These are phyloP conservation scores for Penicillium mononematosum DNA, from an alignment of 495 filamentous ascomycete genomes.

Conservation along the genomic window DNA sequence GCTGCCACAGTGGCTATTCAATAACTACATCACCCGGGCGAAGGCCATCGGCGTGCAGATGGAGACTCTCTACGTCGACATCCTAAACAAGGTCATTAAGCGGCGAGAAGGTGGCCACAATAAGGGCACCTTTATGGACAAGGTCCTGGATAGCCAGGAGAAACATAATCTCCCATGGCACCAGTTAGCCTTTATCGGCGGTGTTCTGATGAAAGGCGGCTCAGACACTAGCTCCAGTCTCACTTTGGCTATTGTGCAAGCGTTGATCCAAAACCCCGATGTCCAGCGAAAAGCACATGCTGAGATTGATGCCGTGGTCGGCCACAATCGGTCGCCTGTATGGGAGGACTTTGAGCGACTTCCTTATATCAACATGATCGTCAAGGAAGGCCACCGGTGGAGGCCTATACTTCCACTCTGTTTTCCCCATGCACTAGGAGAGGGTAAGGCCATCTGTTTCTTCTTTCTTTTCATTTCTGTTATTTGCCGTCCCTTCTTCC, in stretches of 20 bases:
- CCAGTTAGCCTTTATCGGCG: slow-evolving; percentile 32
- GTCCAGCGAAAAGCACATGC: slow-evolving; percentile 37
- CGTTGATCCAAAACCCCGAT: slow-evolving; percentile 42
- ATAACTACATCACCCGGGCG: slow-evolving; percentile 38
- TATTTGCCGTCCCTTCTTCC: neutral
- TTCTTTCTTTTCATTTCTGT: neutral
- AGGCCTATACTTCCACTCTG: slow-evolving; percentile 33
- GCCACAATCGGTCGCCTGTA: slow-evolving; percentile 31
- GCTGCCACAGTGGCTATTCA: slow-evolving; percentile 28
- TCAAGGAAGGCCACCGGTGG: slow-evolving; percentile 36
- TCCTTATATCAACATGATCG: slow-evolving; percentile 43
- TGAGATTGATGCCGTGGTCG: slow-evolving; percentile 34
- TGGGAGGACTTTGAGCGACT: slow-evolving; percentile 38
- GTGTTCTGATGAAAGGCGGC: slow-evolving; percentile 45
- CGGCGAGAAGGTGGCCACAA: slow-evolving; percentile 14
- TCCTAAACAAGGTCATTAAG: slow-evolving; percentile 16
- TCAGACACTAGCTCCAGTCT: slow-evolving; percentile 41
- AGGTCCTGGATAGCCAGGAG: slow-evolving; percentile 40
- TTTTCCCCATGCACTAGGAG: slow-evolving; percentile 28
- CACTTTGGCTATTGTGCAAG: slow-evolving; percentile 44
- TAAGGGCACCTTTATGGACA: slow-evolving; percentile 41
- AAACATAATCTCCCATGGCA: slow-evolving; percentile 23
- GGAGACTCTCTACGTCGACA: slow-evolving; percentile 29
- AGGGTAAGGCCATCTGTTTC: neutral
- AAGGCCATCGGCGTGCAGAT: neutral